Percentiles rank a stretch among this genome's conserved stretches.
These are phyloP conservation scores for Acorus calamus DNA, from an alignment of 106 monocot species.

Conservation along the genomic window DNA sequence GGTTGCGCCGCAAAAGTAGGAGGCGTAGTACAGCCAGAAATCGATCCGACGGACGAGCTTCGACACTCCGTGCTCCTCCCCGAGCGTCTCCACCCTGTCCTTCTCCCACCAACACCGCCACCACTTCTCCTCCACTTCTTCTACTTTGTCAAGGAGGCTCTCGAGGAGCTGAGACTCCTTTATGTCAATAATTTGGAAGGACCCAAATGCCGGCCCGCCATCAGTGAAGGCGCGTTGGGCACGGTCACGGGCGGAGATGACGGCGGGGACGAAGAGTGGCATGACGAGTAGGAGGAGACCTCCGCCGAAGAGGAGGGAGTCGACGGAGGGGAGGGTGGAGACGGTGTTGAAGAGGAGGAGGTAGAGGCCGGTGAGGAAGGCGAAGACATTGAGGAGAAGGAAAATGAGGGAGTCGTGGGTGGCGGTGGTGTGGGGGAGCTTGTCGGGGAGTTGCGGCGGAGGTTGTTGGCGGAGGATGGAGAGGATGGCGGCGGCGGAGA, in stretches of 20 bases:
- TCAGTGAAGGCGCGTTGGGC: conserved; percentile 23
- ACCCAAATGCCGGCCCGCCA: conserved; percentile 1
- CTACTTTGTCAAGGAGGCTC: conserved; percentile 10
- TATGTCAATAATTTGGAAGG: background rate
- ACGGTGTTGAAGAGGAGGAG: conserved; percentile 51
- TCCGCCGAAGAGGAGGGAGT: conserved; percentile 36
- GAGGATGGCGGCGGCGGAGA: conserved; percentile 34
- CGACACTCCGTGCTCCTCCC: conserved; percentile 57
- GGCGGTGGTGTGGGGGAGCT: conserved; percentile 6
- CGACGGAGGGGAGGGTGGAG: conserved; percentile 11
- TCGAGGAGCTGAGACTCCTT: conserved; percentile 16
- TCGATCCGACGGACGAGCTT: conserved; percentile 37
- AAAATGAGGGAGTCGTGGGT: conserved; percentile 35
- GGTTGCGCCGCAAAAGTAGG: conserved; percentile 83
- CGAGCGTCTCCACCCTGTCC: conserved; percentile 25
- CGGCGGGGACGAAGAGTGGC: conserved; percentile 52
- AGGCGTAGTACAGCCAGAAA: conserved; percentile 69
- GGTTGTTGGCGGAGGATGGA: conserved; percentile 54
- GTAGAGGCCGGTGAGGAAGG: conserved; percentile 76
- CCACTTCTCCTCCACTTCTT: background rate
- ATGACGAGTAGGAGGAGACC: conserved; percentile 47
- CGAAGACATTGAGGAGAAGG: conserved; percentile 52
- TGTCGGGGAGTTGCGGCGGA: conserved; percentile 11
- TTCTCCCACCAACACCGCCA: conserved; percentile 14
- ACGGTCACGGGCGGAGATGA: conserved; percentile 30